A percentile compares a stretch with the other conserved stretches of the same genome.
Conservation (phyloP, 1,284 basidiomycete species). For the Sporisorium graminicola region DNA sequence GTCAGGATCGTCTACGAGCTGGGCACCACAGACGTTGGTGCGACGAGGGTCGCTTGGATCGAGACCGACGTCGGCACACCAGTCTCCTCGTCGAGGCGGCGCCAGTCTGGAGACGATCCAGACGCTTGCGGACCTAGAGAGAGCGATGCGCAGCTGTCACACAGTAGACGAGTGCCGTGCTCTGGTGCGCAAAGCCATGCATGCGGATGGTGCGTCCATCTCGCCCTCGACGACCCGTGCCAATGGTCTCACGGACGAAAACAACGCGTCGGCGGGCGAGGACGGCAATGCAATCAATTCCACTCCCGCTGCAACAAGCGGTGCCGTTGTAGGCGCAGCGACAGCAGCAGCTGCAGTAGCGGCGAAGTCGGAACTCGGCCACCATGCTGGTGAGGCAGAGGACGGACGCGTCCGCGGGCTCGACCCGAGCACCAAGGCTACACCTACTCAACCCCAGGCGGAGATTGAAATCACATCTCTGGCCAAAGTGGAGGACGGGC, state of each 20-base stretch:
- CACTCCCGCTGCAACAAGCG: constrained; percentile 6
- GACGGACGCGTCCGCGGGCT: constrained; percentile 4
- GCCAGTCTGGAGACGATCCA: constrained; percentile 34
- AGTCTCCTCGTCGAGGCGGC: constrained; percentile 15
- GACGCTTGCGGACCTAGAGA: constrained; percentile 53
- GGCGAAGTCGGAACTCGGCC: not conserved
- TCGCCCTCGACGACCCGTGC: constrained; percentile 8
- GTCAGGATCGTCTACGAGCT: constrained; percentile 13
- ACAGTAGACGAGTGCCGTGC: constrained; percentile 59
- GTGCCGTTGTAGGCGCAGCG: not conserved
- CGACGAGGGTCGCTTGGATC: constrained; percentile 31
- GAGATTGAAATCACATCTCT: constrained; percentile 23
- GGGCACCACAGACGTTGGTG: constrained; percentile 12
- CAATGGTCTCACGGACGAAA: constrained; percentile 17
- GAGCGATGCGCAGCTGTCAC: constrained; percentile 49
- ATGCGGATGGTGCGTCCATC: constrained; percentile 22
- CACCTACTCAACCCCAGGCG: not conserved
- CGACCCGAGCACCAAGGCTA: constrained; percentile 6
- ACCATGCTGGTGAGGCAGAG: not conserved
- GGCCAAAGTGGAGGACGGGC: constrained; percentile 29
- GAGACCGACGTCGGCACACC: constrained; percentile 14
- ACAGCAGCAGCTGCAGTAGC: not conserved
- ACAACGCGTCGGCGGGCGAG: not conserved
- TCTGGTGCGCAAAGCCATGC: constrained; percentile 53
- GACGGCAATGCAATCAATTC: constrained; percentile 2